Conservation (phyloP, 352 stramenopile species). For the Albugo candida region DNA sequence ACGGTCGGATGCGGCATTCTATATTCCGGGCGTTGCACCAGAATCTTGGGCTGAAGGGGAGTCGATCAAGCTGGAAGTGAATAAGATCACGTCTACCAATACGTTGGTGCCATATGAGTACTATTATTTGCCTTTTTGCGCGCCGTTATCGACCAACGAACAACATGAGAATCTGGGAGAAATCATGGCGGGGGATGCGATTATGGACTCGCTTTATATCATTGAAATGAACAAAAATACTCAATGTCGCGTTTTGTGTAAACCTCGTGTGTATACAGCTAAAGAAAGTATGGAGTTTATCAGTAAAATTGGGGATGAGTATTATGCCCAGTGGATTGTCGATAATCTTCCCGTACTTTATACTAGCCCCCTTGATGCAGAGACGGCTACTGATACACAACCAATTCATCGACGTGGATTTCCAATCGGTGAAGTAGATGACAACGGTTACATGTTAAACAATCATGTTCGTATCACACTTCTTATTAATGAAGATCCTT, state of each 20-base stretch:
- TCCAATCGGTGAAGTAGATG: conserved; percentile 84
- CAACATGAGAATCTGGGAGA: conserved; percentile 84
- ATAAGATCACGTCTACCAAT: conserved; percentile 96
- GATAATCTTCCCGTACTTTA: conserved; percentile 84
- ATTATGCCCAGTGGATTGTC: conserved; percentile 88
- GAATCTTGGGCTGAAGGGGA: conserved; percentile 70
- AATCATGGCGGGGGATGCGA: conserved; percentile 81
- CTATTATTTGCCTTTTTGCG: conserved; percentile 94
- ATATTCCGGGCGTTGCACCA: conserved; percentile 68
- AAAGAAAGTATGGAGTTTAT: conserved; percentile 72
- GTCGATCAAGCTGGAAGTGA: conserved; percentile 86
- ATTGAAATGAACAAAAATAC: conserved; percentile 80
- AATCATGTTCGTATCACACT: conserved; percentile 96
- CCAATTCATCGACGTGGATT: conserved; percentile 70
- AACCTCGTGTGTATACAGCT: conserved; percentile 62
- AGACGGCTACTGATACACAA: conserved; percentile 18
- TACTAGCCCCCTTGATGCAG: conserved; percentile 46
- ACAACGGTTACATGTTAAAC: conserved; percentile 88
- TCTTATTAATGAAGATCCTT: conserved; percentile 78
- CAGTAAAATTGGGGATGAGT: conserved; percentile 87
- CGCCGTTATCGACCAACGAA: conserved; percentile 55
- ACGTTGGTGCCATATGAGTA: conserved; percentile 98
- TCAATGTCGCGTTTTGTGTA: conserved; percentile 80
- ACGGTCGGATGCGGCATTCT: conserved; percentile 36
- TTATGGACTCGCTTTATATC: conserved; percentile 82